These are phyloP conservation scores for Trypanosoma boissoni DNA, from an alignment of 208 protist genomes.

Conservation along the genomic window DNA sequence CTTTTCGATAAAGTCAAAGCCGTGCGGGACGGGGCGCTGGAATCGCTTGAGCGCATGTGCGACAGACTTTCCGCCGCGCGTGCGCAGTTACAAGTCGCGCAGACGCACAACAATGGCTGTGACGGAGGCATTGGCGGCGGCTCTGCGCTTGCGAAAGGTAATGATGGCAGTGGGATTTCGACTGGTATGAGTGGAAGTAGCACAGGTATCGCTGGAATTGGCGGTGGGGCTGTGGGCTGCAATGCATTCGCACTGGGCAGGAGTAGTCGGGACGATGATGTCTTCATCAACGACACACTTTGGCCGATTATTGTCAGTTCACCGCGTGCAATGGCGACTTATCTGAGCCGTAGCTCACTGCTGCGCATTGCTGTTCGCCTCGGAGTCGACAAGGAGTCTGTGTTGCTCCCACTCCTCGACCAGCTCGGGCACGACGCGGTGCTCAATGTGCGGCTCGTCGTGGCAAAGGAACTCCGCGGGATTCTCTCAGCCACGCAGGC, in stretches of 20 bases:
- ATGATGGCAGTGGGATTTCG: neutral
- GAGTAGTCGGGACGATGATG: conserved; percentile 12
- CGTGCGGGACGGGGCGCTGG: conserved; percentile 64
- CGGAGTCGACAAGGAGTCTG: conserved; percentile 58
- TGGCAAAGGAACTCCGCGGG: conserved; percentile 61
- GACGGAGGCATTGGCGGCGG: neutral
- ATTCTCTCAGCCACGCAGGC: conserved; percentile 31
- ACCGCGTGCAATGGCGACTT: conserved; percentile 60
- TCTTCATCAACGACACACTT: conserved; percentile 66
- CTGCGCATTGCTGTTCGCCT: conserved; percentile 67
- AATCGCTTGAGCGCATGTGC: conserved; percentile 45
- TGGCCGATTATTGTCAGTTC: conserved; percentile 66
- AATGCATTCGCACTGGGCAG: neutral
- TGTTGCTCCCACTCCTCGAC: conserved; percentile 71
- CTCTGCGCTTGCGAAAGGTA: neutral
- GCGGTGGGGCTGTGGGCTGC: conserved; percentile 2
- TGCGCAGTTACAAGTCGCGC: conserved; percentile 3
- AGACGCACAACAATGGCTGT: neutral
- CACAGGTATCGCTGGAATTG: neutral
- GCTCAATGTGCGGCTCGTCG: conserved; percentile 75
- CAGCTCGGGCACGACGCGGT: conserved; percentile 65
- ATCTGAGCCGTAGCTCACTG: conserved; percentile 66
- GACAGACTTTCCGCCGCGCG: conserved; percentile 16
- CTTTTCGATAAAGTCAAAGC: conserved; percentile 83
- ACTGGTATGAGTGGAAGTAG: neutral